Conservation (phyloP, 148 eudicot species). For the Vaccinium macrocarpon region DNA sequence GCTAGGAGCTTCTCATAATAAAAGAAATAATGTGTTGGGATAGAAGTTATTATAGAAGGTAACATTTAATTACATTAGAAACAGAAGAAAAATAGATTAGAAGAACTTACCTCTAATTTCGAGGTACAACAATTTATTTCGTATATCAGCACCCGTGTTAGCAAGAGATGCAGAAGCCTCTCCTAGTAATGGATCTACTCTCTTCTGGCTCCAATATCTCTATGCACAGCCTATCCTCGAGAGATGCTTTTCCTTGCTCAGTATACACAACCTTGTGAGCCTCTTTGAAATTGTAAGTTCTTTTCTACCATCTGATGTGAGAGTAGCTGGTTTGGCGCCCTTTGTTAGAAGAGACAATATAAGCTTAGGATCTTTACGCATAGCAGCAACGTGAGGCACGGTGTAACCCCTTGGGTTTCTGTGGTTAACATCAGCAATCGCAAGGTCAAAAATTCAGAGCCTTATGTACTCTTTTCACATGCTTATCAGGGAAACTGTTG, state of each 20-base stretch:
- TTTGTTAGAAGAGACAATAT: slow-evolving; percentile 78
- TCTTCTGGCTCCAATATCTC: slow-evolving; percentile 91
- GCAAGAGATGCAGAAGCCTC: slow-evolving; percentile 79
- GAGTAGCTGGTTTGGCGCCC: slow-evolving; percentile 76
- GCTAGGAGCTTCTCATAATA: no score
- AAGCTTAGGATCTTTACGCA: slow-evolving; percentile 83
- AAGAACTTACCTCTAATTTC: slow-evolving; percentile 73
- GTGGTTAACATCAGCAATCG: slow-evolving; percentile 64
- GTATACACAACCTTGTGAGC: slow-evolving; percentile 56
- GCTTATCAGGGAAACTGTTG: slow-evolving; percentile 41
- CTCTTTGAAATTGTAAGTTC: slow-evolving; percentile 77
- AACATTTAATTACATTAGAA: background rate
- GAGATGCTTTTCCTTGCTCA: slow-evolving; percentile 63
- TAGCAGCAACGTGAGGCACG: slow-evolving; percentile 88
- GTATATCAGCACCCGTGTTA: slow-evolving; percentile 71
- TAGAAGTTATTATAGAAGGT: background rate
- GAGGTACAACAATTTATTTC: slow-evolving; percentile 66
- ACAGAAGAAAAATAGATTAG: background rate
- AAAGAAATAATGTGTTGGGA: no score
- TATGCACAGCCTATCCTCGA: slow-evolving; percentile 80
- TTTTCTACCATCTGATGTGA: slow-evolving; percentile 71
- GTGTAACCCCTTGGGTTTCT: slow-evolving; percentile 57
- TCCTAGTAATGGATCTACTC: slow-evolving; percentile 53
- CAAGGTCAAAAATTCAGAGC: slow-evolving; percentile 55
- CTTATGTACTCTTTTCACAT: slow-evolving; percentile 80